Evolutionary conservation across 768 basidiomycete genomes (phyloP).

Genomic region (Podaxis carcinomalis): DNA sequence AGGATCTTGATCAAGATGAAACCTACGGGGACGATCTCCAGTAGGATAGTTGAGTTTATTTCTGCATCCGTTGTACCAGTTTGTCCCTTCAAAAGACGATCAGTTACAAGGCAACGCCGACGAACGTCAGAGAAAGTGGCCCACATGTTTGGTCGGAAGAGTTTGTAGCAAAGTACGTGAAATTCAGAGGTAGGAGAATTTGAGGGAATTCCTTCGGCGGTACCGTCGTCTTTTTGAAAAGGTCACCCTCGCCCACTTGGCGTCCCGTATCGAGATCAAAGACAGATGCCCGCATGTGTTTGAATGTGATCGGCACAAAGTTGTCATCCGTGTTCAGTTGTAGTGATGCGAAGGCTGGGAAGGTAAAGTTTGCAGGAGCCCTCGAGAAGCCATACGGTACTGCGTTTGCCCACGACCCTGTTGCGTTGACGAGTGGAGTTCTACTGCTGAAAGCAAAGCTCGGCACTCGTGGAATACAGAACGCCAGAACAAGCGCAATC

Average conservation of each 20-base stretch:
- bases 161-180: conserved; percentile 79
- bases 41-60: conserved; percentile 44
- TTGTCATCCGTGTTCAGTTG: conserved; percentile 73
- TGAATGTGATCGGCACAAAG: conserved; percentile 75
- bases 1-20: neutral
- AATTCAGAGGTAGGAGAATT: conserved; percentile 74
- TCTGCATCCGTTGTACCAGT: conserved; percentile 77
- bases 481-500: conserved; percentile 64
- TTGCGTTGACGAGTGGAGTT: conserved; percentile 56
- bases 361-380: conserved; percentile 84
- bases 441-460: conserved; percentile 55
- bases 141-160: conserved; percentile 80
- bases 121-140: conserved; percentile 17
- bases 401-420: conserved; percentile 50
- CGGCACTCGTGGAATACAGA: conserved; percentile 84
- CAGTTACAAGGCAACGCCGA: conserved; percentile 3
- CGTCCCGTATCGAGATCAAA: conserved; percentile 65
- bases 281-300: conserved; percentile 58
- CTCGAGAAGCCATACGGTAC: conserved; percentile 66
- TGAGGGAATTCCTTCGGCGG: conserved; percentile 64
- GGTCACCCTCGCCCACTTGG: conserved; percentile 64
- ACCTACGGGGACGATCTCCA: conserved; percentile 60
- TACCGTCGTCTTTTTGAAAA: conserved; percentile 47
- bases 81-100: conserved; percentile 44
- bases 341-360: conserved; percentile 72